These are phyloP conservation scores for Aspergillus nidulans DNA, from an alignment of 495 filamentous ascomycete species.

Conservation along the genomic window DNA sequence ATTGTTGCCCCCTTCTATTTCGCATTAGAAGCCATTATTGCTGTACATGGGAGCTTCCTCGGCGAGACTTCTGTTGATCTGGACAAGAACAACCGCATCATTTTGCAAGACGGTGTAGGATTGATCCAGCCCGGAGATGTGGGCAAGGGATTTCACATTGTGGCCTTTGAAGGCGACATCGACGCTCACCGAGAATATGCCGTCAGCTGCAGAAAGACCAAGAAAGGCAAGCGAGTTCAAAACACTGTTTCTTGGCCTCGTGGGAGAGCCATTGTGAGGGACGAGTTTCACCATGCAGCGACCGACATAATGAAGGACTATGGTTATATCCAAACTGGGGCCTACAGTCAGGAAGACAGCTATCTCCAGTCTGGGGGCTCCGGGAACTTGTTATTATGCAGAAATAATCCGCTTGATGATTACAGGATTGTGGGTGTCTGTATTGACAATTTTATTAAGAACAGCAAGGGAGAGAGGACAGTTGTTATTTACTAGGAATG, in stretches of 20 bases:
- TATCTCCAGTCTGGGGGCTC: neutral
- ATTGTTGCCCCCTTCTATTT: neutral
- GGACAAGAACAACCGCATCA: neutral
- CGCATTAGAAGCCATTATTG: neutral
- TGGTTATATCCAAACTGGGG: neutral
- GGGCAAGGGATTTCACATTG: neutral
- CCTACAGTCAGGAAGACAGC: neutral
- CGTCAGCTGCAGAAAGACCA: neutral
- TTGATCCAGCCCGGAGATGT: neutral
- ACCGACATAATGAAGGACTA: neutral
- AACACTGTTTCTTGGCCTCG: neutral
- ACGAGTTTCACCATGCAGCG: neutral
- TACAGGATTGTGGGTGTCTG: neutral
- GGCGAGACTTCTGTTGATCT: neutral
- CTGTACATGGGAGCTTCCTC: neutral
- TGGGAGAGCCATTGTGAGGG: neutral
- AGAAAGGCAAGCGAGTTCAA: neutral
- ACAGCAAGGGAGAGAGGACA: neutral
- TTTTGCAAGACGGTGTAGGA: neutral
- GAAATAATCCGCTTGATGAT: neutral
- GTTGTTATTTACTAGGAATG: neutral
- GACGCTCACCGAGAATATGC: neutral
- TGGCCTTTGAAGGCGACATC: neutral
- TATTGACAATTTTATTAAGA: neutral
- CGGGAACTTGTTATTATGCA: neutral